Conservation (phyloP, 2,329 filamentous ascomycete species). For the Setomelanomma holmii region DNA sequence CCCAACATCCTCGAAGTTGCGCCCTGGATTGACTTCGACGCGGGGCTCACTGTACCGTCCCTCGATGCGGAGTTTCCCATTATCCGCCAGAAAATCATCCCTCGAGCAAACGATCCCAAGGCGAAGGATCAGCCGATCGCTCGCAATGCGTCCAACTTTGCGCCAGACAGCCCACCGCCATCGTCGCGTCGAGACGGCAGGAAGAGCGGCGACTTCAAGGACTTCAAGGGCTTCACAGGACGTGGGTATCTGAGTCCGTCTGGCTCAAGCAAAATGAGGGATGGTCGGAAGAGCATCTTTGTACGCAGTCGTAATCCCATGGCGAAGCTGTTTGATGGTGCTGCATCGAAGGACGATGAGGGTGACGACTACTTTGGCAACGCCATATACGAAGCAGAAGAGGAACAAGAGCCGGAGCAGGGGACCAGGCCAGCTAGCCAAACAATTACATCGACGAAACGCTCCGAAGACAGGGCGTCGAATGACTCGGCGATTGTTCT, state of each 20-base stretch:
- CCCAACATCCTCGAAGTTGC: slow-evolving; percentile 29
- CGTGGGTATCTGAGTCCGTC: background rate
- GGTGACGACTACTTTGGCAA: background rate
- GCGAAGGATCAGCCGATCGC: background rate
- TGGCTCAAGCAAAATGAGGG: slow-evolving; percentile 1
- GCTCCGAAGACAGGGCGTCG: too few species aligned
- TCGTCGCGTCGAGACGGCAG: background rate
- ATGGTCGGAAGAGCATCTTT: slow-evolving; percentile 15
- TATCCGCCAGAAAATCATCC: slow-evolving; percentile 5
- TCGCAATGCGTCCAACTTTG: background rate
- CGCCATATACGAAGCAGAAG: background rate
- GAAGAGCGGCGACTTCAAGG: slow-evolving; percentile 2
- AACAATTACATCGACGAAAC: too few species aligned
- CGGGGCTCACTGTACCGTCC: background rate
- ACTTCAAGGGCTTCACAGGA: background rate
- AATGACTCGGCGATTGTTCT: too few species aligned
- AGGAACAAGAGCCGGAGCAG: background rate
- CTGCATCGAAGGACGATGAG: background rate
- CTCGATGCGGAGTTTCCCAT: background rate
- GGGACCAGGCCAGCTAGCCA: background rate
- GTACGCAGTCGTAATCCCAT: slow-evolving; percentile 20
- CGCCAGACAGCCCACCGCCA: background rate
- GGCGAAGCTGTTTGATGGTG: slow-evolving; percentile 31
- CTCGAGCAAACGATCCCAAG: background rate
- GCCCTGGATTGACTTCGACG: slow-evolving; percentile 32